phyloP scores from a whole-genome alignment of 345 rosid genomes.

The Camelina neglecta region DNA sequence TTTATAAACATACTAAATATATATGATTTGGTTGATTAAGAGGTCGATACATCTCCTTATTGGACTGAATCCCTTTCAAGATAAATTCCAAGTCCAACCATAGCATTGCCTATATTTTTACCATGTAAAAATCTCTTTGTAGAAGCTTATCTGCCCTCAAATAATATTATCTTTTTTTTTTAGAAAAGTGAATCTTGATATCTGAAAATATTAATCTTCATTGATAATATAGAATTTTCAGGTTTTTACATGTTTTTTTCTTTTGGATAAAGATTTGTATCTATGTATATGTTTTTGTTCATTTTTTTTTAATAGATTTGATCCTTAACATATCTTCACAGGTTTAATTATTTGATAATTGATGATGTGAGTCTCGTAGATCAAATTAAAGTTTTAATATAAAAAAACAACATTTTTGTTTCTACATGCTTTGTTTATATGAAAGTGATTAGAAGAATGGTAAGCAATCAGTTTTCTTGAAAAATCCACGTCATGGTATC shows the following conservation, averaged over 20 bases:
- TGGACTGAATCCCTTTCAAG: background rate
- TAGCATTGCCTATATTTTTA: too few relatives aligned
- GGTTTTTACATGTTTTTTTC: too few relatives aligned
- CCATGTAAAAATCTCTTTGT: background rate
- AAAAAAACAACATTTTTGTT: background rate
- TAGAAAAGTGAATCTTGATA: background rate
- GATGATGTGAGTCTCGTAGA: background rate
- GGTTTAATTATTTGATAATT: background rate
- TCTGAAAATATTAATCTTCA: background rate
- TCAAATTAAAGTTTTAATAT: background rate
- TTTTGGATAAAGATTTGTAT: background rate
- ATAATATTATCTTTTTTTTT: background rate
- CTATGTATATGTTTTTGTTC: too few relatives aligned
- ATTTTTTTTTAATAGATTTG: background rate
- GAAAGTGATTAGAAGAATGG: background rate
- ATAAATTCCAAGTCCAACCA: background rate
- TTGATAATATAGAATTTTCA: background rate
- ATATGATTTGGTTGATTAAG: background rate
- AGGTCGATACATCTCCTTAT: background rate
- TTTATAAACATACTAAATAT: background rate
- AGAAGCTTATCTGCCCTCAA: background rate
- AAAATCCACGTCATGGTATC: conserved; percentile 5
- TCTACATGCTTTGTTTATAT: background rate
- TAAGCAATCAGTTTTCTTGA: background rate
- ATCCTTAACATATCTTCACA: background rate